A percentile compares a stretch with the other conserved stretches of the same genome.
These are phyloP conservation scores for Alternaria sp. DNA, from an alignment of 2,329 filamentous ascomycete genomes.

Conservation along the genomic window DNA sequence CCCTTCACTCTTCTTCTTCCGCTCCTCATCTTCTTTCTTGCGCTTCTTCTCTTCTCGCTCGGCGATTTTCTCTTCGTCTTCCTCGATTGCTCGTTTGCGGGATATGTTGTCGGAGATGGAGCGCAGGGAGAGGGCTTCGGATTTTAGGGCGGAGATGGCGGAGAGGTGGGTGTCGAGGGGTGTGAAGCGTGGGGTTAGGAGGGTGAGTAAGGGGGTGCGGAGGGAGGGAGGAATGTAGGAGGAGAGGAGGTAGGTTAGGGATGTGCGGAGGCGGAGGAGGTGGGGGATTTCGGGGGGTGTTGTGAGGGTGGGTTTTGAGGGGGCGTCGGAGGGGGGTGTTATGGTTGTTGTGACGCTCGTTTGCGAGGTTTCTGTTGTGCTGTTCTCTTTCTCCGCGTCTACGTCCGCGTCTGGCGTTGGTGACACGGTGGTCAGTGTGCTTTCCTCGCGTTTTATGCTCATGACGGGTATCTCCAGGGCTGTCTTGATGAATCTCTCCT, in stretches of 20 bases:
- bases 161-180: slow-evolving; percentile 74
- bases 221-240: slow-evolving; percentile 62
- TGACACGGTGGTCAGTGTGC: slow-evolving; percentile 37
- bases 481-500: slow-evolving; percentile 81
- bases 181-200: slow-evolving; percentile 66
- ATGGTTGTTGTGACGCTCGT: background rate
- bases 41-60: slow-evolving; percentile 76
- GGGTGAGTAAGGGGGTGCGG: slow-evolving; percentile 46
- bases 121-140: slow-evolving; percentile 73
- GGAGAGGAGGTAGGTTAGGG: slow-evolving; percentile 68
- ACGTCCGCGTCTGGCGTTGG: slow-evolving; percentile 21
- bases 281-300: slow-evolving; percentile 55
- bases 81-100: slow-evolving; percentile 63
- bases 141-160: slow-evolving; percentile 69
- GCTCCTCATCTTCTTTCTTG: slow-evolving; percentile 87
- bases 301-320: slow-evolving; percentile 19
- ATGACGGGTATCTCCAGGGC: slow-evolving; percentile 78
- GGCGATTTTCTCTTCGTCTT: slow-evolving; percentile 64
- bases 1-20: slow-evolving; percentile 80
- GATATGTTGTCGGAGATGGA: slow-evolving; percentile 71
- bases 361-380: background rate
- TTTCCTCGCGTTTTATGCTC: slow-evolving; percentile 67
- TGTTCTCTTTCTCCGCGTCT: background rate
- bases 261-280: slow-evolving; percentile 69
- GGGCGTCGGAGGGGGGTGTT: slow-evolving; percentile 9